Conservation (phyloP, 2,329 filamentous ascomycete species). For the Trematosphaeria pertusa region DNA sequence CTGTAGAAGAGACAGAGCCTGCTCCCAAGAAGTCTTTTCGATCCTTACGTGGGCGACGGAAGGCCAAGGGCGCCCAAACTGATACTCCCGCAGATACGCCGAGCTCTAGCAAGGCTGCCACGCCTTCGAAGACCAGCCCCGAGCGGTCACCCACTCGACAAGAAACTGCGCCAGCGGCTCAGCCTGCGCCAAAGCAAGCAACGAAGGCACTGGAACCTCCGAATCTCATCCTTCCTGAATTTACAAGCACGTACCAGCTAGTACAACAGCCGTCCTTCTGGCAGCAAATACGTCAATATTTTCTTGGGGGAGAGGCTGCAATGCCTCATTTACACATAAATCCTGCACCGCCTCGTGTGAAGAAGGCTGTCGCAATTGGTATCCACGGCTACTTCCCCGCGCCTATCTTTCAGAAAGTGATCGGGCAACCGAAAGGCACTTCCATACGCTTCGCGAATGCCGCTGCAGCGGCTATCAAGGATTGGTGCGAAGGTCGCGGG, state of each 20-base stretch:
- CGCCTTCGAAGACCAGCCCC: slow-evolving; percentile 37
- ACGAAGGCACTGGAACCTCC: slow-evolving; percentile 49
- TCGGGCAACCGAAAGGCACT: slow-evolving; percentile 94
- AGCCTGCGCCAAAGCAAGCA: slow-evolving; percentile 32
- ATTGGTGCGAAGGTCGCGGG: slow-evolving; percentile 75
- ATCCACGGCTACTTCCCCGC: slow-evolving; percentile 95
- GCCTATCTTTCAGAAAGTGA: slow-evolving; percentile 82
- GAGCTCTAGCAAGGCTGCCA: slow-evolving; percentile 47
- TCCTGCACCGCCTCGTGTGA: slow-evolving; percentile 74
- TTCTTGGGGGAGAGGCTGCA: slow-evolving; percentile 60
- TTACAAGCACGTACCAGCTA: slow-evolving; percentile 68
- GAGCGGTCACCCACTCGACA: slow-evolving; percentile 33
- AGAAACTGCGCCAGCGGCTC: slow-evolving; percentile 35
- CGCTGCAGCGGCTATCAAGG: slow-evolving; percentile 80
- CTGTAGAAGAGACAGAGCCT: slow-evolving; percentile 26
- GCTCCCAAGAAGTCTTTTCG: slow-evolving; percentile 35
- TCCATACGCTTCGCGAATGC: slow-evolving; percentile 92
- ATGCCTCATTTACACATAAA: slow-evolving; percentile 73
- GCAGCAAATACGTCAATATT: slow-evolving; percentile 50
- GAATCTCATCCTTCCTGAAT: slow-evolving; percentile 74
- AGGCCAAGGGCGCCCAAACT: slow-evolving; percentile 28
- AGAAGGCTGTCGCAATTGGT: slow-evolving; percentile 88
- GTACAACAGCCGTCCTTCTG: slow-evolving; percentile 54
- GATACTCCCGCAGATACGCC: slow-evolving; percentile 25
- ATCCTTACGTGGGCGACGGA: slow-evolving; percentile 42